These are phyloP conservation scores for Penicillium sp. DNA, from an alignment of 2,329 filamentous ascomycete species.

Conservation along the genomic window DNA sequence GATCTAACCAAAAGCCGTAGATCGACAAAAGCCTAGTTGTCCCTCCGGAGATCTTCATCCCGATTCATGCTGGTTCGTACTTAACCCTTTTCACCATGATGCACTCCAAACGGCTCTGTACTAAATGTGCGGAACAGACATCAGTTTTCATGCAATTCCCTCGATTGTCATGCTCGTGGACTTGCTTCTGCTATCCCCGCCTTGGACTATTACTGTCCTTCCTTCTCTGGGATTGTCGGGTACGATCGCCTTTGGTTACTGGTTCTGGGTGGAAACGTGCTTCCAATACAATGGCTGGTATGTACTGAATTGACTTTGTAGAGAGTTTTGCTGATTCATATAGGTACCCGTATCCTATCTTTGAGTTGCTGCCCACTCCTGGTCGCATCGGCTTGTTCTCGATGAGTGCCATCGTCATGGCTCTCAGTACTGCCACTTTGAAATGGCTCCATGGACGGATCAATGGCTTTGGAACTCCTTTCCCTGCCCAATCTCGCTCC, in stretches of 20 bases:
- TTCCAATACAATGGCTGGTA: constrained; percentile 60
- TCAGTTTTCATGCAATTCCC: constrained; percentile 53
- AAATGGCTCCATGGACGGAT: constrained; percentile 66
- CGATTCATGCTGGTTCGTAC: constrained; percentile 36
- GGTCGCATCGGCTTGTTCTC: constrained; percentile 69
- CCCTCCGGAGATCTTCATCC: constrained; percentile 42
- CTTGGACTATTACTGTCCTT: constrained; percentile 56
- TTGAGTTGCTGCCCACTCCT: constrained; percentile 63
- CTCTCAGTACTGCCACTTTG: constrained; percentile 64
- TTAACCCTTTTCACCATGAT: not conserved
- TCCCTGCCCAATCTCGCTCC: constrained; percentile 24
- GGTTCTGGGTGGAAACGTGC: constrained; percentile 64
- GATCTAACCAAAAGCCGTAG: constrained; percentile 22
- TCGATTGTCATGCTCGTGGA: constrained; percentile 55
- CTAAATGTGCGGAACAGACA: constrained; percentile 29
- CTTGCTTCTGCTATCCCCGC: constrained; percentile 58
- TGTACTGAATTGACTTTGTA: constrained; percentile 21
- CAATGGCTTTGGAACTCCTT: constrained; percentile 35
- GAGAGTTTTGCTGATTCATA: constrained; percentile 10
- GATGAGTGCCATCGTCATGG: constrained; percentile 69
- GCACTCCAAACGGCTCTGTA: not conserved
- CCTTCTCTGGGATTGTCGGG: constrained; percentile 52
- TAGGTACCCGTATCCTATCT: constrained; percentile 85
- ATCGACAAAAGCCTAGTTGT: constrained; percentile 51
- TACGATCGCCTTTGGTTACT: constrained; percentile 57